Base-by-base conservation (phyloP, 208 protist genomes). In the Naegleria lovaniensis region DNA sequence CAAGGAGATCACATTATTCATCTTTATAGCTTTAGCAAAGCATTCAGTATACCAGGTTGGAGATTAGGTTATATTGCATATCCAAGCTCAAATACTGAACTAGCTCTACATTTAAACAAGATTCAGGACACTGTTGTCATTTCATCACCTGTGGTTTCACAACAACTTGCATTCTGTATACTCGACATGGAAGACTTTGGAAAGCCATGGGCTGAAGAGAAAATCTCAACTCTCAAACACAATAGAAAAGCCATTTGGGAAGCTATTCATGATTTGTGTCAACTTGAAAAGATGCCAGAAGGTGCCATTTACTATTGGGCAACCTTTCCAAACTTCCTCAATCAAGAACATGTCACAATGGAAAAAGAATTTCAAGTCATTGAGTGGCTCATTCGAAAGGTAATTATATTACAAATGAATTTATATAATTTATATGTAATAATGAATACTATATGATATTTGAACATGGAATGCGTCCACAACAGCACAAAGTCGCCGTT, bases 301-400 rank as follows among this genome's bases (percentile, higher is more conserved):
- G 83, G 83, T 52, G 83, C 83, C 38, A 87, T 87, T 40, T 87
- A 87, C 83, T 52, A 52, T 22, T 87, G 33, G 33, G 83, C 40
- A 51, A 40, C 15, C 3, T 48, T 87, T 29, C 83, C 83, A 52
- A 87, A 87, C 29, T 87, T 87, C 52, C 11, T 33, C 11, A 0
- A 84, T 41, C 39, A 51, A 48, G 38, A 87, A 25, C 39, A 87
- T 19, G 29, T 87, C 13, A 87, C 38, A 22, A 38, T 51, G 19
- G 83, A 87, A 29, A 25, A 87, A 48, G 83, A 87, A 51, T 87
- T 22, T 9, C 15, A 87, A 87, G 83, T 87, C 5, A 87, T 87
- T 36, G 39, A 87, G 40, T 87, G 83, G 83, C 19, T 87, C 11
- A n/a, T 87, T 36, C 51, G 41, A 51, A 87, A 48, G 43, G 43